phyloP scores from a whole-genome alignment of 345 rosid genomes.

The Draba incana region DNA sequence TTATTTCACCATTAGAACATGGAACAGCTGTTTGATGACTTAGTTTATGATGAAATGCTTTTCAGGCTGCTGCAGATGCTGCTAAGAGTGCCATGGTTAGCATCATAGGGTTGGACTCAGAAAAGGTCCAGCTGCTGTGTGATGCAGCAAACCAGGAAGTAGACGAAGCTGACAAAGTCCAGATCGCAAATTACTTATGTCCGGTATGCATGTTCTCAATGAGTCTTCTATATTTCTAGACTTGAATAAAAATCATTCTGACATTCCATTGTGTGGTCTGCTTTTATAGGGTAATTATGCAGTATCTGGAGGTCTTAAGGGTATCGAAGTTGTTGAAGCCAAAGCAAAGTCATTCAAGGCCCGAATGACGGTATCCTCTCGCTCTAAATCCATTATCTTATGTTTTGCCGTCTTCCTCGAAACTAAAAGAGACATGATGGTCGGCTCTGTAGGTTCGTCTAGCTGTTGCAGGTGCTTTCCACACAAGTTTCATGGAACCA shows the following conservation, averaged over 20 bases:
- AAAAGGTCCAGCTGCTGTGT: slow-evolving; percentile 82
- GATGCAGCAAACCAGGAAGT: slow-evolving; percentile 96
- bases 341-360: slow-evolving; percentile 96
- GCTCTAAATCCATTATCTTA: neutral
- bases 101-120: slow-evolving; percentile 84
- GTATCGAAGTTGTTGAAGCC: slow-evolving; percentile 90
- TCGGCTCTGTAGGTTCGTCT: slow-evolving; percentile 69
- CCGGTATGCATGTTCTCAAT: slow-evolving; percentile 48
- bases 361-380: slow-evolving; percentile 73
- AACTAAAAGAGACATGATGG: slow-evolving; percentile 10
- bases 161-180: slow-evolving; percentile 76
- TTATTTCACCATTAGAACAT: slow-evolving; percentile 14
- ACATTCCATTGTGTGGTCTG: neutral
- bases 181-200: slow-evolving; percentile 91
- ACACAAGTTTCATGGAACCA: slow-evolving; percentile 96
- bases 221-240: slow-evolving; percentile 29
- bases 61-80: slow-evolving; percentile 96
- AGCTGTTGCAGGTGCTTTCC: slow-evolving; percentile 97
- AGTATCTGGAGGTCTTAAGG: slow-evolving; percentile 93
- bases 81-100: slow-evolving; percentile 97
- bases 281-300: slow-evolving; percentile 85
- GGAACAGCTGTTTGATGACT: slow-evolving; percentile 25
- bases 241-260: neutral
- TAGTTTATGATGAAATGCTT: slow-evolving; percentile 1
- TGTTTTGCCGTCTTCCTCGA: neutral